These are phyloP conservation scores for Tricholoma furcatifolium DNA, from an alignment of 768 basidiomycete species.

Conservation along the genomic window DNA sequence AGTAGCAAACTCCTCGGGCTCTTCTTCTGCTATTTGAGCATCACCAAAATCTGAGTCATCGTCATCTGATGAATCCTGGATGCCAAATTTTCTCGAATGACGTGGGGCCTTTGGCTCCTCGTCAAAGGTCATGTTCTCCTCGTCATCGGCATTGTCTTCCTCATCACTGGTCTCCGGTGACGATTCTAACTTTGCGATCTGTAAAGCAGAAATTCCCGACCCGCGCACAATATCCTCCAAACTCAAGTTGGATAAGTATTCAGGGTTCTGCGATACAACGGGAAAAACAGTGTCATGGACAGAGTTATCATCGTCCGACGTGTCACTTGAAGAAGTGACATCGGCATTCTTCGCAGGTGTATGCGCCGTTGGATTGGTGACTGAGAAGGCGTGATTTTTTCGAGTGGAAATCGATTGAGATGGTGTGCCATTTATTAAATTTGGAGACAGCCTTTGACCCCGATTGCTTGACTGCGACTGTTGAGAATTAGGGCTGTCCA, in stretches of 20 bases:
- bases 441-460: neutral
- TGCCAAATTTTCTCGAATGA: constrained; percentile 26
- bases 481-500: neutral
- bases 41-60: constrained; percentile 38
- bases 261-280: constrained; percentile 21
- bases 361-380: neutral
- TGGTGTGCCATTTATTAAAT: neutral
- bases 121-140: constrained; percentile 33
- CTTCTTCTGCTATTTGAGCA: constrained; percentile 24
- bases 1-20: neutral
- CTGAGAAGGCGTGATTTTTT: neutral
- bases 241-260: constrained; percentile 30
- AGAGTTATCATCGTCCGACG: constrained; percentile 5
- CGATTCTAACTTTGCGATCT: constrained; percentile 34
- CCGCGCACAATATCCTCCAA: constrained; percentile 39
- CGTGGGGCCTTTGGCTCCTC: constrained; percentile 28
- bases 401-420: neutral
- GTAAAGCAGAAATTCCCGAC: constrained; percentile 25
- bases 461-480: neutral
- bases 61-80: constrained; percentile 22
- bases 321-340: constrained; percentile 8
- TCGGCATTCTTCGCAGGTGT: neutral
- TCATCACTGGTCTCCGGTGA: constrained; percentile 35
- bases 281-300: constrained; percentile 15
- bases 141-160: constrained; percentile 34